Base-by-base conservation (phyloP, 2,329 filamentous ascomycete species). In the Fusarium drepaniforme region DNA sequence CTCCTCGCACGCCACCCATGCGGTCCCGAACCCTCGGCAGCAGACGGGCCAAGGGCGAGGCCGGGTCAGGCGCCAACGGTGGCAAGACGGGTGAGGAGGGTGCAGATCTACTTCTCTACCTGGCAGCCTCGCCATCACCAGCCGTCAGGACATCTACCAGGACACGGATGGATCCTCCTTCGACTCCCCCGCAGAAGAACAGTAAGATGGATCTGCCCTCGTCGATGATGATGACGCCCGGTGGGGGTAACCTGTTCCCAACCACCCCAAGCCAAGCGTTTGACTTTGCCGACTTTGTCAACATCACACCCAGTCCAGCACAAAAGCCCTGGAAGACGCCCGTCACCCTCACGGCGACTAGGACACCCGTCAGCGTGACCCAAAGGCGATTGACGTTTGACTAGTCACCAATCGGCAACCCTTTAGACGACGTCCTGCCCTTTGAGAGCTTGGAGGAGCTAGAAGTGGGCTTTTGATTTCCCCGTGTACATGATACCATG, bases 261-360 rank as follows among this genome's bases (percentile, higher is more conserved):
- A 92, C 90, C 73, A 98, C 96, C 1, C 96, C 96, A 0, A 93
- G 93, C 18, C 93, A 96, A 80, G 85, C 83, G 58, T 97, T 98
- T 83, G 97, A 98, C 85, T 97, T 98, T 85, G 91, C 95, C 63
- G 97, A 99, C 81, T 99, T 98, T 84, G 93, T 98, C 81, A 98
- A 98, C 84, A 96, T 98, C 82, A 98, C 97, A 8, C 97, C 97
- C 0, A 98, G 95, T 80, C 97, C 97, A 23, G 97, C 95, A 30
- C 97, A 98, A 85, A 94, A 92, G 77, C 90, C 92, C 12, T 98
- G 95, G 94, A 94, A 93, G 82, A 97, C 95, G 0, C 95, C 95
- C 13, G 83, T 91, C 13, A 88, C 90, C 33, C 86, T 88, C 35
- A 81, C 85, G 21, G 79, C 83, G 12, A 82, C 85, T 64, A 88